Conservation (phyloP, 2,329 filamentous ascomycete species). For the Amauroascus verrucosus region DNA sequence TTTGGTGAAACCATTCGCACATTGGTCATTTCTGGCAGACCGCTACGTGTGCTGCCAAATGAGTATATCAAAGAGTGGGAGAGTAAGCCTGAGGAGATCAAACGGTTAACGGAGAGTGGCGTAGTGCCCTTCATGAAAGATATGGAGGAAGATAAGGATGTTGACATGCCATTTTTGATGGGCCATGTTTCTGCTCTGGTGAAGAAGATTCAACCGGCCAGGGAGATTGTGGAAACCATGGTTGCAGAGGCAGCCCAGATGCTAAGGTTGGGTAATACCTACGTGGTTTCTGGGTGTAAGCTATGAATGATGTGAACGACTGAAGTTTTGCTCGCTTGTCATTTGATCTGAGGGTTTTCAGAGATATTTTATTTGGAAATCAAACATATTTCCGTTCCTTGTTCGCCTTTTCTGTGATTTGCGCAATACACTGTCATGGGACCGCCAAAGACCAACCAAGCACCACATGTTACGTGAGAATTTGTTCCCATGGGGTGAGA, state of each 20-base stretch:
- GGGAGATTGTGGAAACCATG: conserved; percentile 83
- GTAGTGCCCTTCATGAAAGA: conserved; percentile 75
- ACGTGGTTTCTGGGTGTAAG: conserved; percentile 37
- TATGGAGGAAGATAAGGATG: conserved; percentile 67
- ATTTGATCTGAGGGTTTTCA: too few species aligned
- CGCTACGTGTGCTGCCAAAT: conserved; percentile 69
- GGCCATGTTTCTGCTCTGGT: conserved; percentile 82
- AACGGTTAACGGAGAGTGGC: conserved; percentile 62
- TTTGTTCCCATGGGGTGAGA: not conserved
- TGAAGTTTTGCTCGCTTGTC: too few species aligned
- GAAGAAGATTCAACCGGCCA: conserved; percentile 65
- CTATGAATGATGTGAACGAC: conserved; percentile 1
- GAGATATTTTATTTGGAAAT: too few species aligned
- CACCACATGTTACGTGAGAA: not conserved
- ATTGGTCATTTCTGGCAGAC: conserved; percentile 70
- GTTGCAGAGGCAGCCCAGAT: conserved; percentile 62
- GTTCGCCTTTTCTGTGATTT: too few species aligned
- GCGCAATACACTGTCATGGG: too few species aligned
- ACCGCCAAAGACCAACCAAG: not conserved
- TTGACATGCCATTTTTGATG: conserved; percentile 86
- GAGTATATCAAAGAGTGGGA: conserved; percentile 80
- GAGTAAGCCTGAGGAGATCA: conserved; percentile 60
- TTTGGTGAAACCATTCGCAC: conserved; percentile 75
- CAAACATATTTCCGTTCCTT: too few species aligned
- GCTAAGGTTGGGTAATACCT: conserved; percentile 52